Evolutionary conservation across 106 monocot genomes (phyloP).

Genomic region (Platanthera guangdongensis): DNA sequence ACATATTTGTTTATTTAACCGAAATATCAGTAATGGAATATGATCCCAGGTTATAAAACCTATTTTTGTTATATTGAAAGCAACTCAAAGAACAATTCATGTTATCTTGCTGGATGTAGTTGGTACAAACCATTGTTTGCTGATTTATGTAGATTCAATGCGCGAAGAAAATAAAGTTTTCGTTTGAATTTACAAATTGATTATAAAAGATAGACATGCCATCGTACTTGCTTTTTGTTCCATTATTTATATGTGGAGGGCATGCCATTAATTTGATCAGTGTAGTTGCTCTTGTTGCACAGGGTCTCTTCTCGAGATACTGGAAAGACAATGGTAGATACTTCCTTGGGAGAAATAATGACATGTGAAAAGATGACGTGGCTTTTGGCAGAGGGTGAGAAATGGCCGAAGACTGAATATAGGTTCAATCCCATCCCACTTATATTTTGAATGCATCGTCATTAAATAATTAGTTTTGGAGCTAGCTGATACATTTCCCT

Average conservation of each 20-base stretch:
- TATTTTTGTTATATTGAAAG: background rate
- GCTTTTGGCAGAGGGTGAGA: slow-evolving; percentile 93
- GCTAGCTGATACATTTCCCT: too few species aligned
- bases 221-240: background rate
- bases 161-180: background rate
- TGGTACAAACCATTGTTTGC: background rate
- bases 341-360: slow-evolving; percentile 99
- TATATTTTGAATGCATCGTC: too few species aligned
- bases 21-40: background rate
- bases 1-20: background rate
- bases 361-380: slow-evolving; percentile 98
- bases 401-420: slow-evolving; percentile 97
- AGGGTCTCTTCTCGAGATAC: slow-evolving; percentile 95
- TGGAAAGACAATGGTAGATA: slow-evolving; percentile 99
- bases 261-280: background rate
- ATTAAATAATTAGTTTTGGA: too few species aligned
- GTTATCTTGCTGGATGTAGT: background rate
- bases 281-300: background rate
- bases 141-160: slow-evolving; percentile 3
- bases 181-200: too few species aligned
- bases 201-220: background rate
- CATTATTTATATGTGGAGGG: background rate
- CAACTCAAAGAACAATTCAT: background rate
- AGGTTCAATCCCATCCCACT: slow-evolving; percentile 32
- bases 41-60: background rate